Percentiles rank a stretch among this genome's conserved stretches.
Evolutionary conservation across 805 yeast species (phyloP).

Genomic region (Henningerozyma blattae): DNA sequence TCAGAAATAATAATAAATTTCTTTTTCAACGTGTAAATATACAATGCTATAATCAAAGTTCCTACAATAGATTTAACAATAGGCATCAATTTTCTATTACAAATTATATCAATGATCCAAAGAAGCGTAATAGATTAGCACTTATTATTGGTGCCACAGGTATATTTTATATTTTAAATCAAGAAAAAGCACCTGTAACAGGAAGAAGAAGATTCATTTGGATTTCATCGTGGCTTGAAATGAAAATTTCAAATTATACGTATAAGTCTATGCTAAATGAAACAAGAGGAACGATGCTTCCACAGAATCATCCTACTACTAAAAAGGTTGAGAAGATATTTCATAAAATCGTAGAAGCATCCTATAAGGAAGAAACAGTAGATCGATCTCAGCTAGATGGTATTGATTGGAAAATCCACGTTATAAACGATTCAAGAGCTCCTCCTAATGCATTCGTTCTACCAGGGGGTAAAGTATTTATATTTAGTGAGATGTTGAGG

Average conservation of each 20-base stretch:
- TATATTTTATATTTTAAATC: constrained; percentile 35
- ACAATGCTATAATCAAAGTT: background rate
- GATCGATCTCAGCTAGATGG: constrained; percentile 21
- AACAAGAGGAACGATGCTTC: constrained; percentile 41
- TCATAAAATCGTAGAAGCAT: constrained; percentile 48
- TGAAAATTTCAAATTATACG: constrained; percentile 46
- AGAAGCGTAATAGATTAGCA: constrained; percentile 22
- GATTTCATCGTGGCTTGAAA: constrained; percentile 55
- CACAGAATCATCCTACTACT: constrained; percentile 50
- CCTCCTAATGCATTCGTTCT: constrained; percentile 95
- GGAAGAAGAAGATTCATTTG: constrained; percentile 61
- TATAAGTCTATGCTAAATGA: constrained; percentile 50
- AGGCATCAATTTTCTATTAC: constrained; percentile 4
- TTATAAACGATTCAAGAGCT: constrained; percentile 53
- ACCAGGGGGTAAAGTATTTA: constrained; percentile 94
- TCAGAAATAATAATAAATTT: no score
- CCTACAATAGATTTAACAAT: constrained; percentile 14
- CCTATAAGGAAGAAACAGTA: constrained; percentile 31
- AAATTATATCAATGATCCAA: constrained; percentile 16
- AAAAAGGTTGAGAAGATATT: constrained; percentile 48
- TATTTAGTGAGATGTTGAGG: constrained; percentile 65
- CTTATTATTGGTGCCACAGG: constrained; percentile 25
- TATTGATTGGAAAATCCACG: constrained; percentile 64
- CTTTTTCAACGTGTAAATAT: no score
- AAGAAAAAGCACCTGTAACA: constrained; percentile 76